Conservation (phyloP, 2,329 filamentous ascomycete species). For the Talaromyces albobiverticillius region DNA sequence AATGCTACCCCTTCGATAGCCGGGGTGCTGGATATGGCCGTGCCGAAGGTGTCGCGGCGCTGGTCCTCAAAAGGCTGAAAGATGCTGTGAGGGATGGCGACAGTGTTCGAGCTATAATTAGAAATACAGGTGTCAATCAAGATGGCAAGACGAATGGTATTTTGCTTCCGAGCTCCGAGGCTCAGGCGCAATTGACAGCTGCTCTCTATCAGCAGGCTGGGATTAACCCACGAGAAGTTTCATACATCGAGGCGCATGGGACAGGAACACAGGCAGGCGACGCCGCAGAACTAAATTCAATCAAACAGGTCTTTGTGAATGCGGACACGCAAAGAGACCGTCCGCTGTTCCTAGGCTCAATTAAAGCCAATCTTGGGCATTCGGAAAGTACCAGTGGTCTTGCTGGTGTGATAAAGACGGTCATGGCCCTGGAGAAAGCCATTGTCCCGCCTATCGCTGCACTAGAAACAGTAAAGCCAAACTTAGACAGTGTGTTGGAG, state of each 20-base stretch:
- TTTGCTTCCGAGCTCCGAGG: conserved; percentile 27
- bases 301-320: conserved; percentile 19
- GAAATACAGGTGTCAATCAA: conserved; percentile 27
- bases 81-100: conserved; percentile 47
- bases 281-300: conserved; percentile 15
- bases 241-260: conserved; percentile 55
- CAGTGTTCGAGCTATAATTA: conserved; percentile 34
- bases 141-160: conserved; percentile 28
- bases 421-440: conserved; percentile 28
- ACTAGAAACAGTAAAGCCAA: conserved; percentile 18
- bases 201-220: conserved; percentile 33
- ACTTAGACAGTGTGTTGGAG: too few species aligned
- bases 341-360: conserved; percentile 24
- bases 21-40: conserved; percentile 45
- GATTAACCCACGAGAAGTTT: conserved; percentile 53
- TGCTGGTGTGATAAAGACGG: conserved; percentile 23
- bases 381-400: conserved; percentile 28
- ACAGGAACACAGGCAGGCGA: conserved; percentile 32
- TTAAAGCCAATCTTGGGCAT: conserved; percentile 34
- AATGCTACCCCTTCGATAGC: conserved; percentile 29
- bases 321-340: too few species aligned
- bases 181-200: too few species aligned
- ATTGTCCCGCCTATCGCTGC: conserved; percentile 23
- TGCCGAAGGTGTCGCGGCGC: conserved; percentile 48
- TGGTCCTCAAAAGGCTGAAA: conserved; percentile 50